These are phyloP conservation scores for Cochlearia excelsa DNA, from an alignment of 345 rosid genomes.

Conservation along the genomic window DNA sequence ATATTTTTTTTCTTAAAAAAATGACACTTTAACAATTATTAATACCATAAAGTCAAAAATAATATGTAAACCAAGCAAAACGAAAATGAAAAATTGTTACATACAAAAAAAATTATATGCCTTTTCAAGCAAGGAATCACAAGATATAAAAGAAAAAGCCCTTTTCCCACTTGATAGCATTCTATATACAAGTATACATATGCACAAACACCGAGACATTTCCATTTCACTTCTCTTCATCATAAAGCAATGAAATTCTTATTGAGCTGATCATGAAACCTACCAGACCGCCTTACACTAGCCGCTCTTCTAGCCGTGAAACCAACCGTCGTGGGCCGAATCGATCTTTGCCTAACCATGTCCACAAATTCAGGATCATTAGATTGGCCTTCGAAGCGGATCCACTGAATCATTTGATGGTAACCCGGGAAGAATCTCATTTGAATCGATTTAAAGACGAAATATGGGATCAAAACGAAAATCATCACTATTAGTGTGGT, in stretches of 20 bases:
- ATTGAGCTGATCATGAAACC: slow-evolving; percentile 36
- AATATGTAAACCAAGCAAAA: too few relatives aligned
- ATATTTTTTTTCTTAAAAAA: too few relatives aligned
- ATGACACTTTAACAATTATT: too few relatives aligned
- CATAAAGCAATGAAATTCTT: slow-evolving; percentile 29
- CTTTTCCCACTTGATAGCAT: not conserved
- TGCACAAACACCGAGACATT: slow-evolving; percentile 5
- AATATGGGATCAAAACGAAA: slow-evolving; percentile 64
- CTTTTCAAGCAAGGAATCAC: slow-evolving; percentile 14
- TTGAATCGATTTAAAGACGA: slow-evolving; percentile 59
- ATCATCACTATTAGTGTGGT: slow-evolving; percentile 54
- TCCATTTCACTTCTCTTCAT: slow-evolving; percentile 19
- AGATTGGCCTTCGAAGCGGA: slow-evolving; percentile 61
- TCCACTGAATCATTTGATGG: slow-evolving; percentile 96
- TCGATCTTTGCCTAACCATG: slow-evolving; percentile 78
- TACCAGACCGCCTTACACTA: slow-evolving; percentile 36
- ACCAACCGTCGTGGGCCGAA: slow-evolving; percentile 75
- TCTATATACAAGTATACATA: slow-evolving; percentile 21
- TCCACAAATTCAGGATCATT: slow-evolving; percentile 82
- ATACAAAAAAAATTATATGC: not conserved
- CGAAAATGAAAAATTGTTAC: too few relatives aligned
- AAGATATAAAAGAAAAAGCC: not conserved
- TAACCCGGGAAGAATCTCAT: slow-evolving; percentile 80
- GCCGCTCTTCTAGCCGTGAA: slow-evolving; percentile 57
- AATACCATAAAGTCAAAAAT: too few relatives aligned